Percentiles rank a stretch among this genome's conserved stretches.
Evolutionary conservation across 2,329 filamentous ascomycete species (phyloP).

Genomic region (Sporothrix mexicana): DNA sequence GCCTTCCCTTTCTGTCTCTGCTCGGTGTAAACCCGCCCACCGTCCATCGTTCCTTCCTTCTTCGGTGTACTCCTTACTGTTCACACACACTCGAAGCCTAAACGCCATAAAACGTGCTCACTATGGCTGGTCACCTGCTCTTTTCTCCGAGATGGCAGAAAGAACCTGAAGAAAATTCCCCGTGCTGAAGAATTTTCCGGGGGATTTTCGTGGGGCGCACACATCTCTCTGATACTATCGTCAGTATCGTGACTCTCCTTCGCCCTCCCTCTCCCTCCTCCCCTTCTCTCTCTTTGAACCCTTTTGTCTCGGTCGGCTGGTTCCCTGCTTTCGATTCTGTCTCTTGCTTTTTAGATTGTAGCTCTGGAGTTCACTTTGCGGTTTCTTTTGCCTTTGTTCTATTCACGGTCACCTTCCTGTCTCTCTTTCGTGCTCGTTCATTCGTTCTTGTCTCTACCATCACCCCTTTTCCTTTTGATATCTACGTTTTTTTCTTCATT

Average conservation of each 20-base stretch:
- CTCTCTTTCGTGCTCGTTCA: neutral
- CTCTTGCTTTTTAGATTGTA: neutral
- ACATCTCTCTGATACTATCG: neutral
- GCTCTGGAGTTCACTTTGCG: neutral
- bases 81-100: no score
- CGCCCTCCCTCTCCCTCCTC: neutral
- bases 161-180: neutral
- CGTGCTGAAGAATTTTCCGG: neutral
- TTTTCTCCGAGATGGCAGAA: no score
- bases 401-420: no score
- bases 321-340: neutral
- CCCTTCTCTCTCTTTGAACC: slow-evolving; percentile 11
- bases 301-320: neutral
- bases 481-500: neutral
- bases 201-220: neutral
- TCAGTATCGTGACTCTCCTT: slow-evolving; percentile 2
- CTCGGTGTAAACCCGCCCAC: neutral
- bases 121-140: no score
- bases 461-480: neutral
- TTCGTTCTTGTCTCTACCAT: neutral
- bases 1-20: neutral
- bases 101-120: slow-evolving; percentile 3
- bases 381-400: neutral
- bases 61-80: neutral
- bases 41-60: neutral